Evolutionary conservation across 768 basidiomycete genomes (phyloP).

Genomic region (Kwoniella botswanensis): DNA sequence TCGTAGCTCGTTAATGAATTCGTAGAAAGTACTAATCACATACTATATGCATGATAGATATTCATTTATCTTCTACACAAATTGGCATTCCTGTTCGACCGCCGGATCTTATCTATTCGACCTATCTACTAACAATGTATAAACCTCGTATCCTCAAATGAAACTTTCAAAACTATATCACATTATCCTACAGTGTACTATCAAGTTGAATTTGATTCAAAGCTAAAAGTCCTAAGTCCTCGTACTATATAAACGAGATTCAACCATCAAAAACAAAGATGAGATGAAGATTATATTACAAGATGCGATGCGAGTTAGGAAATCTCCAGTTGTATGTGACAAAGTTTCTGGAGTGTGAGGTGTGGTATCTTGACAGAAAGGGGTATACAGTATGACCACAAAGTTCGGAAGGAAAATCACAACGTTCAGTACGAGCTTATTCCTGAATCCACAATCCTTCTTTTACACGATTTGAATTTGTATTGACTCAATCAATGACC

Average conservation of each 20-base stretch:
- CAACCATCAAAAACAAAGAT: neutral
- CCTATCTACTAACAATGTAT: neutral
- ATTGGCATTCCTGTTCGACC: neutral
- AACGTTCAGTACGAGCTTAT: too few relatives aligned
- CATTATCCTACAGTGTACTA: too few relatives aligned
- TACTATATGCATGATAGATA: constrained; percentile 1
- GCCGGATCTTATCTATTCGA: neutral
- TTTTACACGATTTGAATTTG: too few relatives aligned
- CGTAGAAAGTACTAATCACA: neutral
- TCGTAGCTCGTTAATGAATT: too few relatives aligned
- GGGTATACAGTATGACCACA: too few relatives aligned
- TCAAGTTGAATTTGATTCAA: too few relatives aligned
- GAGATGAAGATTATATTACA: neutral
- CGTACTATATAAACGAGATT: neutral
- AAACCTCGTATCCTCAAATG: neutral
- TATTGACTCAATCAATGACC: too few relatives aligned
- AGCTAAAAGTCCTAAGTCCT: neutral
- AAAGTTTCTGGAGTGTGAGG: neutral
- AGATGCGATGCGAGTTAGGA: neutral
- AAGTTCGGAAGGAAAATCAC: too few relatives aligned
- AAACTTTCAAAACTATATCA: too few relatives aligned
- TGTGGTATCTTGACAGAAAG: neutral
- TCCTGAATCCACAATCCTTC: too few relatives aligned
- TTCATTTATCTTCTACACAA: neutral
- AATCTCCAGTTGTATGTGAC: too few relatives aligned